Evolutionary conservation across 2,329 filamentous ascomycete species (phyloP), one percentile per base, ranked within the genome.

Genomic region (Colletotrichum sp.): DNA sequence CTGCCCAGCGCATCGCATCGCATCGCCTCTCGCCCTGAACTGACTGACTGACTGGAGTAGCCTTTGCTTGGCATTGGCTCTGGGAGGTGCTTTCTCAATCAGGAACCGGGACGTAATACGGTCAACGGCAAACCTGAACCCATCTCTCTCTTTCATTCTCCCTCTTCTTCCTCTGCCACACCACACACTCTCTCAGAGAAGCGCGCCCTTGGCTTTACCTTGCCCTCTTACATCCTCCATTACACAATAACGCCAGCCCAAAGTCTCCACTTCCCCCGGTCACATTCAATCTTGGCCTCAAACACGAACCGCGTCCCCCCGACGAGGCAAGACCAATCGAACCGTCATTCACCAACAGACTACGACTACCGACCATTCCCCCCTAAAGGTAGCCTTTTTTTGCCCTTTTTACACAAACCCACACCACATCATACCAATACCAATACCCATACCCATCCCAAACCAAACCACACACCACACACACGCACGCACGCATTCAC

Each of bases 271-370:
- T 38, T 43, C 34, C 9, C 38, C 70, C 27, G 63, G 71, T 66
- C 68, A 70, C 61, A 62, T 47, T 62, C 38, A 71, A 64, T 66
- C 71, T 73, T 71, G 68, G 61, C 68, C 71, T 73, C 68, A 71
- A 73, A 73, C 71, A 71, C 71, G 67, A 70, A 73, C 70, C 66
- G 62, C 71, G 43, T 55, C 62, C 64, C 68, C 68, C 71, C 61
- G 34, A 34, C 29, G 47, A 33, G 63, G 43, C 47, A 29, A 21
- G 18, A 24, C 54, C 38, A 47, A 34, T 51, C 55, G 38, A 62
- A 38, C 66, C 29, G 36, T 61, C 55, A 51, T 62, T 34, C 24
- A 33, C 34, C 57, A 62, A 61, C 55, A 55, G 16, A 54, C n/a
- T 36, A n/a, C 47, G 33, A 57, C 64, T 31, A n/a, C 43, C 63